These are phyloP conservation scores for Dimargaris cristalligena DNA, from an alignment of 192 early-diverging fungal species.

Conservation along the genomic window DNA sequence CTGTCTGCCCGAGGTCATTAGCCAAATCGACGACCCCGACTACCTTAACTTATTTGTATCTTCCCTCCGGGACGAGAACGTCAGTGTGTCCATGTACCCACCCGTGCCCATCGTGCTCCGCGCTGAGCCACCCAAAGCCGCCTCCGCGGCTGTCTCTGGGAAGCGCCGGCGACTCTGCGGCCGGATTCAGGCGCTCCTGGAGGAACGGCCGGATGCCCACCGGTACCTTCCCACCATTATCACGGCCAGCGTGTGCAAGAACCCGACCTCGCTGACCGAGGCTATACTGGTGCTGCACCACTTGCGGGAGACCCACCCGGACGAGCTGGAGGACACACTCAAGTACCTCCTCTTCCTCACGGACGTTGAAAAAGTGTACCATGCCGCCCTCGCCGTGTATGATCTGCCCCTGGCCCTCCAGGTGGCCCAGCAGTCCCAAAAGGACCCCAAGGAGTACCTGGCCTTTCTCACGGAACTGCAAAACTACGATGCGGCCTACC, in stretches of 20 bases:
- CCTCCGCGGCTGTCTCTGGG: background rate
- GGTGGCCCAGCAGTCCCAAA: constrained; percentile 94
- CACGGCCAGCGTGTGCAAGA: constrained; percentile 24
- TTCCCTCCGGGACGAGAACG: constrained; percentile 65
- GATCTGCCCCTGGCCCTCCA: constrained; percentile 81
- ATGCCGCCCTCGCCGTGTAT: constrained; percentile 87
- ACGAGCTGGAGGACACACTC: constrained; percentile 65
- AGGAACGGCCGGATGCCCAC: constrained; percentile 23
- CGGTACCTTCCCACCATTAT: constrained; percentile 64
- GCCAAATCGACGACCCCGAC: constrained; percentile 62
- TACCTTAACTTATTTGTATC: constrained; percentile 83
- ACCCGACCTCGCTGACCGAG: background rate
- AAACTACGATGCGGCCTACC: constrained; percentile 55
- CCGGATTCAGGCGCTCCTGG: constrained; percentile 41
- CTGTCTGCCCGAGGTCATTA: constrained; percentile 53
- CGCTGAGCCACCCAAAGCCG: background rate
- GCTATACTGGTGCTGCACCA: background rate
- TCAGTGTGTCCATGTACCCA: constrained; percentile 63
- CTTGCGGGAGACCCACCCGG: constrained; percentile 23
- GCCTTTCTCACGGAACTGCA: constrained; percentile 72
- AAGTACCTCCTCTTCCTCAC: constrained; percentile 86
- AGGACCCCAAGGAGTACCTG: constrained; percentile 91
- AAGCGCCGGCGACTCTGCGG: constrained; percentile 70
- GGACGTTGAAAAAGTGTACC: constrained; percentile 72
- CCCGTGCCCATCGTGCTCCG: background rate